Evolutionary conservation across 148 eudicot species (phyloP).

Genomic region (Camellia granthamiana): DNA sequence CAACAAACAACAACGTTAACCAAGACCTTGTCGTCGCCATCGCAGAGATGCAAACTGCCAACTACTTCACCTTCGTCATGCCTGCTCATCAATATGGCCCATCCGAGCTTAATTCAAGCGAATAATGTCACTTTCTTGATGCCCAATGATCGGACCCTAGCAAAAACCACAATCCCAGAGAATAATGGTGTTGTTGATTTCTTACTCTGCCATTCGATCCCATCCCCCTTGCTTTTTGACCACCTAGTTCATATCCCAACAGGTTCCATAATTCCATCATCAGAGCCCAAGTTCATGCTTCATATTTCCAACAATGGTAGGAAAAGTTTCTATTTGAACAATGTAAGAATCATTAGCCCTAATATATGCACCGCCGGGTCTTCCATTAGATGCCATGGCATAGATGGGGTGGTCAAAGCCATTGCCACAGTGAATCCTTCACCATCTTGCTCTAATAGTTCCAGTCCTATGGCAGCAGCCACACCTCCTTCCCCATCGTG

Average conservation of each 20-base stretch:
- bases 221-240: slow-evolving; percentile 59
- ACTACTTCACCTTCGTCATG: slow-evolving; percentile 67
- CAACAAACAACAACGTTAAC: slow-evolving; percentile 14
- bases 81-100: slow-evolving; percentile 65
- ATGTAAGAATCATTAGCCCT: slow-evolving; percentile 49
- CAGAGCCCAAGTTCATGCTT: slow-evolving; percentile 31
- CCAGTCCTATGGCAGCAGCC: slow-evolving; percentile 10
- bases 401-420: slow-evolving; percentile 50
- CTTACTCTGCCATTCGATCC: slow-evolving; percentile 62
- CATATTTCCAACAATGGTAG: slow-evolving; percentile 52
- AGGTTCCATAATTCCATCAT: slow-evolving; percentile 56
- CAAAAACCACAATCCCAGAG: slow-evolving; percentile 38
- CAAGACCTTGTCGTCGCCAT: slow-evolving; percentile 40
- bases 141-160: slow-evolving; percentile 58
- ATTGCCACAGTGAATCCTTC: slow-evolving; percentile 5
- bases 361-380: slow-evolving; percentile 51
- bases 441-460: slow-evolving; percentile 7
- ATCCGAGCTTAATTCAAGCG: slow-evolving; percentile 33
- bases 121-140: slow-evolving; percentile 83
- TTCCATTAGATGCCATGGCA: slow-evolving; percentile 67
- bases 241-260: slow-evolving; percentile 52
- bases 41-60: slow-evolving; percentile 71
- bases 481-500: slow-evolving; percentile 6
- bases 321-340: slow-evolving; percentile 47
- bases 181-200: slow-evolving; percentile 40